Evolutionary conservation across 1,139 yeast species (phyloP).

Genomic region (Diutina sp.): DNA sequence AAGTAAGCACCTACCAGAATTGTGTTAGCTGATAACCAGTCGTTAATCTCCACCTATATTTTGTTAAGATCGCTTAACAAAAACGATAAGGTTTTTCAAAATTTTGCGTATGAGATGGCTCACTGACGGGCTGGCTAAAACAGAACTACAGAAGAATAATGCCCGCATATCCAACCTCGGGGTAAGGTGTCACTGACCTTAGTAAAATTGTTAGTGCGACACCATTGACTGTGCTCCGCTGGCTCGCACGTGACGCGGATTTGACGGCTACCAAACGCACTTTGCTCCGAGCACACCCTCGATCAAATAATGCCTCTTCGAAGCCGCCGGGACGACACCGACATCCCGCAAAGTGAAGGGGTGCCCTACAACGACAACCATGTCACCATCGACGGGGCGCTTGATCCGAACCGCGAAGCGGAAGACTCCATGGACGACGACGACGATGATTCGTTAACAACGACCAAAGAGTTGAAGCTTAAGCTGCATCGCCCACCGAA

Average conservation of each 20-base stretch:
- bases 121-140: too few species aligned
- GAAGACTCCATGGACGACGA: background rate
- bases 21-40: too few species aligned
- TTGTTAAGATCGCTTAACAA: too few species aligned
- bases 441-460: background rate
- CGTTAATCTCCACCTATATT: too few species aligned
- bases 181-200: background rate
- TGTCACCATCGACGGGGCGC: background rate
- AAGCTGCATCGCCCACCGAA: slow-evolving; percentile 34
- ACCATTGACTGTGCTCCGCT: background rate
- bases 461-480: background rate
- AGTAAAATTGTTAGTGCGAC: background rate
- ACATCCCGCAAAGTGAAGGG: background rate
- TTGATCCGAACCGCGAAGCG: background rate
- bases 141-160: background rate
- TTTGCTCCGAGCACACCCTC: background rate
- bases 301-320: background rate
- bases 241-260: background rate
- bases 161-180: background rate
- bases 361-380: background rate
- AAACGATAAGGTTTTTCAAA: too few species aligned
- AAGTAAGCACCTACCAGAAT: too few species aligned
- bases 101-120: too few species aligned
- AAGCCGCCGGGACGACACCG: background rate
- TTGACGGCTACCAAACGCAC: background rate